Evolutionary conservation across 257 asterid species (phyloP).

Genomic region (Fraxinus excelsior): DNA sequence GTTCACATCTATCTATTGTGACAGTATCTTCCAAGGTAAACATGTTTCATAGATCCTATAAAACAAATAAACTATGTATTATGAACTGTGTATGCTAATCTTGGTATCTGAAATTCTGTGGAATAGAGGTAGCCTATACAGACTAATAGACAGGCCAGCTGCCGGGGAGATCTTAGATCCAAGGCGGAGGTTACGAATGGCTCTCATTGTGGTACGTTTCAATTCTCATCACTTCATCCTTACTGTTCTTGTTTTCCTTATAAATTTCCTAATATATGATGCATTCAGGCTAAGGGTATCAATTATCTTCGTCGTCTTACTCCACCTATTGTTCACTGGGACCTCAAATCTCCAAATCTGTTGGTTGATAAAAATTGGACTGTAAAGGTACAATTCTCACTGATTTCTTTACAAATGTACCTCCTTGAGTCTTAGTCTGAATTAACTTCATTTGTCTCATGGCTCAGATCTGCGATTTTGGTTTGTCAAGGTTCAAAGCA

Average conservation of each 20-base stretch:
- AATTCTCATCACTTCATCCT: slow-evolving; percentile 9
- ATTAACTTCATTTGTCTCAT: background rate
- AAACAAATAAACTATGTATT: slow-evolving; percentile 3
- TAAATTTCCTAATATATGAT: slow-evolving; percentile 12
- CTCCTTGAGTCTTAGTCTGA: slow-evolving; percentile 17
- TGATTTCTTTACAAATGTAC: background rate
- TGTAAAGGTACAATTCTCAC: slow-evolving; percentile 60
- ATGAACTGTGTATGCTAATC: slow-evolving; percentile 15
- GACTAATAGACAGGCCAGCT: slow-evolving; percentile 89
- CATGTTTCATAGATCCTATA: background rate
- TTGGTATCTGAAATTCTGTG: slow-evolving; percentile 18
- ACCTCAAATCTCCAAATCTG: slow-evolving; percentile 86
- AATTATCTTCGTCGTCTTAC: slow-evolving; percentile 82
- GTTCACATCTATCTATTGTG: slow-evolving; percentile 90
- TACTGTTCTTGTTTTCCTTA: background rate
- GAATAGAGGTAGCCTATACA: slow-evolving; percentile 85
- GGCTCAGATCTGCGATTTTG: slow-evolving; percentile 86
- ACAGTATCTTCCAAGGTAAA: slow-evolving; percentile 89
- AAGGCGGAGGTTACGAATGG: slow-evolving; percentile 89
- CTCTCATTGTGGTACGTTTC: slow-evolving; percentile 85
- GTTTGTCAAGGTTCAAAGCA: slow-evolving; percentile 89
- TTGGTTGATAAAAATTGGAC: slow-evolving; percentile 93
- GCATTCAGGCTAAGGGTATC: slow-evolving; percentile 78
- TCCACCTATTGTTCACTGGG: slow-evolving; percentile 93
- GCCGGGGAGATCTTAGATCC: slow-evolving; percentile 77